phyloP scores from a whole-genome alignment of 169 alveolate genomes.

The Theileria orientalis region DNA sequence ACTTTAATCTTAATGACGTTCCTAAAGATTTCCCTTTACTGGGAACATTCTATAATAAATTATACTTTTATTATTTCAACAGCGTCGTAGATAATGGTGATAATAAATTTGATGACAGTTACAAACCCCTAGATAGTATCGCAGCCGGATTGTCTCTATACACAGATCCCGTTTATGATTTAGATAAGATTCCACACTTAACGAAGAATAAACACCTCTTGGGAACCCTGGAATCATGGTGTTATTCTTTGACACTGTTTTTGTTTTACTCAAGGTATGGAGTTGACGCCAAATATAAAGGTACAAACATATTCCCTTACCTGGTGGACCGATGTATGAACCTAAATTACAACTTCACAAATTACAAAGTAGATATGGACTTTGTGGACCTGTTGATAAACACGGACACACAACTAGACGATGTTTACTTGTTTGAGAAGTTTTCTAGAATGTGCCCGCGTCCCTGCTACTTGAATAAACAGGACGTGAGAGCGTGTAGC shows the following conservation, averaged over 20 bases:
- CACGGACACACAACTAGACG: slow-evolving; percentile 18
- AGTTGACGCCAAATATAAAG: slow-evolving; percentile 4
- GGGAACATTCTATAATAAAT: slow-evolving; percentile 1
- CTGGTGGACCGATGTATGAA: slow-evolving; percentile 40
- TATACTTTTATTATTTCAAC: slow-evolving; percentile 17
- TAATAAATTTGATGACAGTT: slow-evolving; percentile 5
- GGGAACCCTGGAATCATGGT: slow-evolving; percentile 20
- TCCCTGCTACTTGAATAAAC: slow-evolving; percentile 32
- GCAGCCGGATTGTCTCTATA: slow-evolving; percentile 16
- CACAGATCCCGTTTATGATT: slow-evolving; percentile 9
- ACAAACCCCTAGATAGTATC: slow-evolving; percentile 17
- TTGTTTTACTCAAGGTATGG: slow-evolving; percentile 13
- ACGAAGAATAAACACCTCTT: slow-evolving; percentile 7
- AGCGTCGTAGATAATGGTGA: slow-evolving; percentile 6
- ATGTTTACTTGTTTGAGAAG: slow-evolving; percentile 50
- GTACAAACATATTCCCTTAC: background rate
- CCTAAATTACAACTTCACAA: slow-evolving; percentile 17
- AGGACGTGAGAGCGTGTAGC: background rate
- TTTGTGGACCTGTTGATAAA: background rate
- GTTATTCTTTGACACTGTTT: slow-evolving; percentile 21
- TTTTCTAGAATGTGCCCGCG: slow-evolving; percentile 54
- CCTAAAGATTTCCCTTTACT: background rate
- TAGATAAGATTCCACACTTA: slow-evolving; percentile 1
- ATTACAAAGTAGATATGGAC: background rate
- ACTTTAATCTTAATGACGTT: slow-evolving; percentile 8